Base-by-base conservation (phyloP, 2,329 filamentous ascomycete genomes). In the Fusarium sacchari region DNA sequence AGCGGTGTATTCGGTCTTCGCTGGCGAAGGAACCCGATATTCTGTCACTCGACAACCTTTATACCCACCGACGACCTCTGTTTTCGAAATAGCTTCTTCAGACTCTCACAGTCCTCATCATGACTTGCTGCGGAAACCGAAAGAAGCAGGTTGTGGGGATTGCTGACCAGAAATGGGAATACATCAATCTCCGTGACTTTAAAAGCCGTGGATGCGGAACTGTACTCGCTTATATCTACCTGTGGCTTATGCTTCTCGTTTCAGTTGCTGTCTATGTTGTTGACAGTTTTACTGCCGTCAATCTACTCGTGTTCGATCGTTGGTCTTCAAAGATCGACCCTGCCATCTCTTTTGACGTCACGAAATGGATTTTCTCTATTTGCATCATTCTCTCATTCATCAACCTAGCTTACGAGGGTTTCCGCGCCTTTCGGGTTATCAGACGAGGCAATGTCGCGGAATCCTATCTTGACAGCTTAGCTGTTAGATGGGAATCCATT, bases 101-200 rank as follows among this genome's bases (percentile, higher is more conserved):
- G 56, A 56, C 47, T 64, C 44, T 43, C 49, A 34, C 28, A 64
- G 42, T 36, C 52, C 43, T 55, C 72, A 75, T 13, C 55, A 94
- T 95, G 93, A 87, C 88, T 76, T 93, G 91, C 76, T 93, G 91
- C 80, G 88, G 89, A 72, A 88, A 90, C 75, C 84, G 88, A 58
- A 86, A 86, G 64, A 92, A 93, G 80, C 81, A 86, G 80, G 88
- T 86, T 74, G 87, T 92, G 72, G 88, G 96, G 71, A 88, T 89
- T 72, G 91, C 93, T 68, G 96, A 98, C 83, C 94, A 96, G 84
- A 93, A 95, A 87, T 98, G 96, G 96, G 94, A 95, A 79, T 97
- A 95, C 81, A 95, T 98, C 81, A 89, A 84, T 76, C 83, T 89
- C 60, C 82, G 85, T 64, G 96, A 98, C 83, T 98, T 98, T 87